Percentiles rank a stretch among this genome's conserved stretches.
phyloP scores from a whole-genome alignment of 805 yeast genomes.

The Wickerhamiella azyma region DNA sequence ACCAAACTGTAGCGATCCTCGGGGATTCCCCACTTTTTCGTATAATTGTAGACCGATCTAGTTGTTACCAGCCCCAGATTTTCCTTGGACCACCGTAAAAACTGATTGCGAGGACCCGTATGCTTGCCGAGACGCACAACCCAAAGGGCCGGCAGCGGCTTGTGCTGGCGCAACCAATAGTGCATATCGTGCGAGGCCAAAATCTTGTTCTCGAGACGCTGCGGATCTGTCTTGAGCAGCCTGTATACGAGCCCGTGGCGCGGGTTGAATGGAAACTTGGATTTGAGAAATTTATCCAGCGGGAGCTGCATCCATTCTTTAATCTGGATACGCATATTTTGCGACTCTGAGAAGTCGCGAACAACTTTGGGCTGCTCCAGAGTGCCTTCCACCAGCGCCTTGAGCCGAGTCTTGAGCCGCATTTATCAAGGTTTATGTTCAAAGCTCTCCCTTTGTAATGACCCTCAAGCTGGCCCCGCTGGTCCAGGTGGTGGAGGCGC shows the following conservation, averaged over 20 bases:
- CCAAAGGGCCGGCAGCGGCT: constrained; percentile 19
- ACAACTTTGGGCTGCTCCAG: background rate
- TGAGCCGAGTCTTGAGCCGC: constrained; percentile 9
- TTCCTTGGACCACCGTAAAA: constrained; percentile 15
- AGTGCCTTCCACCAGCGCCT: constrained; percentile 10
- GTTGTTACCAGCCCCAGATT: constrained; percentile 1
- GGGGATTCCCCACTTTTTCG: constrained; percentile 20
- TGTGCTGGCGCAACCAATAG: constrained; percentile 17
- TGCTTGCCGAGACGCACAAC: constrained; percentile 16
- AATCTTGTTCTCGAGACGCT: constrained; percentile 15
- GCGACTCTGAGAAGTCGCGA: constrained; percentile 11
- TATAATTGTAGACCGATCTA: constrained; percentile 14
- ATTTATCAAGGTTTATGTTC: background rate
- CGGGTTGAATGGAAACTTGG: constrained; percentile 12
- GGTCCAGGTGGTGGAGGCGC: background rate
- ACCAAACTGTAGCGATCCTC: constrained; percentile 12
- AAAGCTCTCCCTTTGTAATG: background rate
- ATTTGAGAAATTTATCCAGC: constrained; percentile 12
- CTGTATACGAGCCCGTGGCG: constrained; percentile 19
- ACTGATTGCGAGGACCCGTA: constrained; percentile 16
- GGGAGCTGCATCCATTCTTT: constrained; percentile 11
- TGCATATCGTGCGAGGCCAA: constrained; percentile 16
- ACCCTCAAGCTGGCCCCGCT: background rate
- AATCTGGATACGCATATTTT: constrained; percentile 12
- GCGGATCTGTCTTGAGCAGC: constrained; percentile 13